Base-by-base conservation (phyloP, 129 eudicot genomes). In the Pseudognaphalium luteoalbum region DNA sequence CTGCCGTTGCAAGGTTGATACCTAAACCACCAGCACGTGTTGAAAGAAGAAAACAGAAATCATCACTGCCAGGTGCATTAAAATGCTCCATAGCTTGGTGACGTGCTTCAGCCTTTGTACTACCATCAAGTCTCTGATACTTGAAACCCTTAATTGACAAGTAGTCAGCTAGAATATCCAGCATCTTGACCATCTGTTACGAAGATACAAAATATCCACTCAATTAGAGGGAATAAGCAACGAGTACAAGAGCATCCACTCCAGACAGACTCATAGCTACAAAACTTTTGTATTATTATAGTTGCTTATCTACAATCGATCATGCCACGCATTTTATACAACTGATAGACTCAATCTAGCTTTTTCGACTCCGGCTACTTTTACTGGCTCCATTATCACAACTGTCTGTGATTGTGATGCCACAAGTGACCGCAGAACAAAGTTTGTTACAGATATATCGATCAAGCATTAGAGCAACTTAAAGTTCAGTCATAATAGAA, bases 21-120 rank as follows among this genome's bases (percentile, higher is more conserved):
- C 99, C 99, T 71, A 95, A 81, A 39, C 99, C 99, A 82, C 97
- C 99, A 80, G 99, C 99, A 78, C 99, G 99, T 66, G 99, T 95
- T 10, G 99, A 95, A 57, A 95, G 99, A 83, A 95, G 99, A 81
- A 95, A 95, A 78, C 99, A 95, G 80, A 95, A 95, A 83, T 95
- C 99, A 81, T 95, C 99, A 84, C 99, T 95, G 29, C 99, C 97
- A 34, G 94, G 94, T 44, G 99, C 97, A 91, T 95, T 95, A 78
- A 95, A 95, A 77, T 95, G 99, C 29, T 95, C 99, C 99, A 95
- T 95, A 73, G 99, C 99, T 84, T 95, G 99, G 42, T 91, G 99
- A 2, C 99, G 89, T 50, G 85, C 68, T 84, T 95, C 99, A 69
- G 99, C 86, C 82, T 95, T 95, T 59, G 99, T 95, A 82, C 99